phyloP scores from a whole-genome alignment of 2,329 filamentous ascomycete genomes.

The Helicocarpus griseus region DNA sequence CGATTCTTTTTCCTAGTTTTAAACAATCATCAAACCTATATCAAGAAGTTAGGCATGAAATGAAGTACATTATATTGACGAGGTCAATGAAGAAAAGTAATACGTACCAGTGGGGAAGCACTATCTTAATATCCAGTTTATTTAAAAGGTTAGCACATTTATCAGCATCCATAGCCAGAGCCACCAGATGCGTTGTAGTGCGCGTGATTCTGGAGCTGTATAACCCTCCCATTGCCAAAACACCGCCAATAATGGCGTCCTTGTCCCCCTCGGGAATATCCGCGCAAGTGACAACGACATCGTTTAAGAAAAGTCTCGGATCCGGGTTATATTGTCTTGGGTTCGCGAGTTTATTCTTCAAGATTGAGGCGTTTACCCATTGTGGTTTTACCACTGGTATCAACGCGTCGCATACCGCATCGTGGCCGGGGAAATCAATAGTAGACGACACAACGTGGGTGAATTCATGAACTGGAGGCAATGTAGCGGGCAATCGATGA shows the following conservation, averaged over 20 bases:
- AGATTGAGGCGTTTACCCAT: slow-evolving; percentile 67
- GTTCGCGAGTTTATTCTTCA: slow-evolving; percentile 61
- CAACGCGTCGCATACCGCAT: slow-evolving; percentile 62
- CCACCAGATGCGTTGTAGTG: slow-evolving; percentile 79
- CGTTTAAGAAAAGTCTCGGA: slow-evolving; percentile 78
- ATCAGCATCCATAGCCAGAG: slow-evolving; percentile 63
- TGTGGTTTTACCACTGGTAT: slow-evolving; percentile 72
- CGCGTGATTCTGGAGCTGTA: slow-evolving; percentile 63
- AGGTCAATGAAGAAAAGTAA: neutral
- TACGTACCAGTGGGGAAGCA: slow-evolving; percentile 78
- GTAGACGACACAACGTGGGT: slow-evolving; percentile 65
- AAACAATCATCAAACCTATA: slow-evolving; percentile 94
- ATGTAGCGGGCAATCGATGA: slow-evolving; percentile 27
- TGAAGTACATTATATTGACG: slow-evolving; percentile 14
- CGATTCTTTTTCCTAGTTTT: slow-evolving; percentile 81
- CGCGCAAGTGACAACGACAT: slow-evolving; percentile 71
- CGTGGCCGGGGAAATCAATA: slow-evolving; percentile 85
- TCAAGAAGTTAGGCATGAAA: slow-evolving; percentile 11
- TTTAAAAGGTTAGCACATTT: slow-evolving; percentile 49
- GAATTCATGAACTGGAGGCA: slow-evolving; percentile 36
- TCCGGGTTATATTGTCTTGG: slow-evolving; percentile 84
- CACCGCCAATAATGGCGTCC: slow-evolving; percentile 83
- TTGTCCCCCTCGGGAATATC: slow-evolving; percentile 79
- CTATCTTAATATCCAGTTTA: slow-evolving; percentile 61
- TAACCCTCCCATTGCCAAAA: slow-evolving; percentile 78